Evolutionary conservation across 805 yeast species (phyloP).

Genomic region (Kluyveromyces dobzhanskii): DNA sequence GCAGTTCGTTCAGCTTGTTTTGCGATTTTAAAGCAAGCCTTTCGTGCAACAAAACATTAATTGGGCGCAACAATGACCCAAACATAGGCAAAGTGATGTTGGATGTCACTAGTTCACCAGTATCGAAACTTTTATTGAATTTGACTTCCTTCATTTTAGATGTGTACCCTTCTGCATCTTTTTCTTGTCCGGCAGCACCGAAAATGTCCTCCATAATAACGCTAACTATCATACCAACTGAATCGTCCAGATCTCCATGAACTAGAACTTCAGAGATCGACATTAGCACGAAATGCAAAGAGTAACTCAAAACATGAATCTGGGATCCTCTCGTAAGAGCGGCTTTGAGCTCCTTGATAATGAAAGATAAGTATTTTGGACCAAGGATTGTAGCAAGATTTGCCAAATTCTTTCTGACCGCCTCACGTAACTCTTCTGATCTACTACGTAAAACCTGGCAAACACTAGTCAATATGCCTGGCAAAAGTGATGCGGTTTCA

Average conservation of each 20-base stretch:
- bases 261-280: conserved; percentile 37
- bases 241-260: conserved; percentile 71
- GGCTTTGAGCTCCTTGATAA: conserved; percentile 66
- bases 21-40: conserved; percentile 60
- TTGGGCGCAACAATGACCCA: conserved; percentile 53
- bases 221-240: conserved; percentile 50
- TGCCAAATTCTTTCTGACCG: conserved; percentile 67
- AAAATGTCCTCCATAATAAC: conserved; percentile 87
- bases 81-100: conserved; percentile 54
- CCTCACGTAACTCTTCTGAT: conserved; percentile 82
- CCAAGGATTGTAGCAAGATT: conserved; percentile 61
- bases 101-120: conserved; percentile 68
- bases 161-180: conserved; percentile 86
- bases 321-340: conserved; percentile 88
- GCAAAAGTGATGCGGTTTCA: conserved; percentile 50
- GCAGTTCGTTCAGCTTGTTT: conserved; percentile 66
- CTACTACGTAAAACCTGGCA: conserved; percentile 83
- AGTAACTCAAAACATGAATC: conserved; percentile 82
- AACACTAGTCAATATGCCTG: conserved; percentile 76
- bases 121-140: conserved; percentile 78
- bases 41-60: conserved; percentile 54
- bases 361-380: conserved; percentile 60
- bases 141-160: conserved; percentile 86
- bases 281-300: conserved; percentile 66
- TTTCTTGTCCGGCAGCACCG: conserved; percentile 88